Evolutionary conservation across 2,329 filamentous ascomycete genomes (phyloP), one percentile per base, ranked within the genome.

Genomic region (Colletotrichum theobromicola): DNA sequence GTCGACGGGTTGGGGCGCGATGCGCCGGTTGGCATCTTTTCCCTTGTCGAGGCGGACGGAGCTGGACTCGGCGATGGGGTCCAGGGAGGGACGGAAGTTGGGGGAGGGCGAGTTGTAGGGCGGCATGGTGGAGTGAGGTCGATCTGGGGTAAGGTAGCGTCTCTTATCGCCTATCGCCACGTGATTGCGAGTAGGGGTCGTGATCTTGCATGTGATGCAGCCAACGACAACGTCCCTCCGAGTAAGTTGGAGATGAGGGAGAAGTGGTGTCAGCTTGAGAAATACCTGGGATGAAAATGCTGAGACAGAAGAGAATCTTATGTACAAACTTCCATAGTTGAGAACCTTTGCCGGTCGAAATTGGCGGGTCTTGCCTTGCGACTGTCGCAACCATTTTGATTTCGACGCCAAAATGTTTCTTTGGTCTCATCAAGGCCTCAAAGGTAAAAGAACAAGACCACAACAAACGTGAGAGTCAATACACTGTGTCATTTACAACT

Each of bases 91-190:
- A 46, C 64, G 30, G 69, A 67, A 75, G 67, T 64, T 67, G 70
- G 63, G 50, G 55, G 26, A 46, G 70, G 63, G 50, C 37, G 26
- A 46, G 37, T 16, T 72, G 68, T 67, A 42, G 66, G 66, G 58
- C 50, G 75, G 61, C 75, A 74, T 74, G 58, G 73, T 75, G 68
- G 73, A 66, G 65, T 21, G 64, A 32, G 53, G 74, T 46, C 24
- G 28, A 42, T 57, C 68, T 30, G 70, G 57, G 37, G 73, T 62
- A 21, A 2, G 21, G 7, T 60, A 60, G 2, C 13, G 7, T 1
- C 5, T 57, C 75, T 76, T 74, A 76, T 76, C 75, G 66, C 26
- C 7, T 74, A 76, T 76, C 70, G 1, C 21, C 75, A 76, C 75
- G 75, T 76, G 75, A 76, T 30, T 13, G 46, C 12, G 50, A 30